A percentile compares a stretch with the other conserved stretches of the same genome.
Evolutionary conservation across 129 eudicot species (phyloP).

Genomic region (Chrysanthemum lavandulifolium): DNA sequence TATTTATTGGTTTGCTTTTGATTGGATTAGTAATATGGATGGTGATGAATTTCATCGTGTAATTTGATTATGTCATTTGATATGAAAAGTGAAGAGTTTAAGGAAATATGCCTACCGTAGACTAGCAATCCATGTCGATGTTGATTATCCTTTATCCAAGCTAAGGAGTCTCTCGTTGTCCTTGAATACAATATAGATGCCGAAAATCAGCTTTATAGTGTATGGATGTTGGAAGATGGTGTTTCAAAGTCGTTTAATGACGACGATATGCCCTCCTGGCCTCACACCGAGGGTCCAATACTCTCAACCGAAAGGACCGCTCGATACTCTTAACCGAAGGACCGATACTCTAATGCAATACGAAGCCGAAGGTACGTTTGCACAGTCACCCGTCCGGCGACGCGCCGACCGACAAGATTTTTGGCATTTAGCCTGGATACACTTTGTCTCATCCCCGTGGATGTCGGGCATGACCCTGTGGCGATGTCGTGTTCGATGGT

Average conservation of each 20-base stretch:
- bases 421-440: too few relatives aligned
- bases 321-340: too few relatives aligned
- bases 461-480: too few relatives aligned
- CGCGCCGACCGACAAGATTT: too few relatives aligned
- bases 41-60: background rate
- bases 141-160: background rate
- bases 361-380: too few relatives aligned
- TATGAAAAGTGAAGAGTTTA: background rate
- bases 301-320: too few relatives aligned
- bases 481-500: too few relatives aligned
- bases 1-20: background rate
- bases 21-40: background rate
- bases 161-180: background rate
- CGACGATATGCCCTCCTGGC: too few relatives aligned
- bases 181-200: background rate
- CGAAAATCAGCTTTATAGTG: background rate
- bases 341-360: too few relatives aligned
- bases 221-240: background rate
- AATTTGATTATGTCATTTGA: background rate
- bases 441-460: too few relatives aligned
- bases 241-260: background rate
- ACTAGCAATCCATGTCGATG: background rate
- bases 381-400: too few relatives aligned
- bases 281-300: too few relatives aligned
- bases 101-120: background rate